Conservation (phyloP, 495 filamentous ascomycete species). For the Trichocladium antarcticum region DNA sequence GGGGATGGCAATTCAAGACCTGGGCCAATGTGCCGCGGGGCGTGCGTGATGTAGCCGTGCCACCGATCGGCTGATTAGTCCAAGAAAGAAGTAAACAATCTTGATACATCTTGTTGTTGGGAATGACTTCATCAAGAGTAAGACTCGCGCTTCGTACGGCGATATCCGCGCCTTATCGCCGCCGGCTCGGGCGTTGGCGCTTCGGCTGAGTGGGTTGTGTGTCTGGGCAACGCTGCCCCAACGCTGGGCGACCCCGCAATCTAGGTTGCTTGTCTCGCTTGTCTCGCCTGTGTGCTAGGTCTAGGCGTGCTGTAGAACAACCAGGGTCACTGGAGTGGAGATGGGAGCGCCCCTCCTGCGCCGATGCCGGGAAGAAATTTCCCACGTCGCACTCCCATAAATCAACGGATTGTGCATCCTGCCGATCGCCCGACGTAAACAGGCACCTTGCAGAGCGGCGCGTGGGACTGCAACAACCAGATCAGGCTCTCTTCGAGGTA, state of each 20-base stretch:
- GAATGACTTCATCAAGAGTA: neutral
- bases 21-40: too few species aligned
- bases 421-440: neutral
- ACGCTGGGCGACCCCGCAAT: slow-evolving; percentile 3
- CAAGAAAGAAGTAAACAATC: too few species aligned
- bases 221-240: too few species aligned
- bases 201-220: neutral
- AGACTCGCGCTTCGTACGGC: slow-evolving; percentile 2
- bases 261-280: neutral
- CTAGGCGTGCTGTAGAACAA: neutral
- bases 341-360: slow-evolving; percentile 1
- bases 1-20: too few species aligned
- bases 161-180: slow-evolving; percentile 15
- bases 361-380: slow-evolving; percentile 14
- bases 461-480: neutral
- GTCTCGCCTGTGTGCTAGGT: too few species aligned
- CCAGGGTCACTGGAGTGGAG: neutral
- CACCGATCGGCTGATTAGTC: too few species aligned
- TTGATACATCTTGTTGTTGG: neutral
- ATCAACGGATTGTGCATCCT: neutral
- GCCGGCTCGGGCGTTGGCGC: slow-evolving; percentile 1
- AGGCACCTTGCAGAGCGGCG: too few species aligned
- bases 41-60: too few species aligned
- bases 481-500: slow-evolving; percentile 2
- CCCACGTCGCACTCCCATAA: too few species aligned